Percentiles rank a stretch among this genome's conserved stretches.
phyloP scores from a whole-genome alignment of 805 yeast species.

The Barnettozyma siamensis region DNA sequence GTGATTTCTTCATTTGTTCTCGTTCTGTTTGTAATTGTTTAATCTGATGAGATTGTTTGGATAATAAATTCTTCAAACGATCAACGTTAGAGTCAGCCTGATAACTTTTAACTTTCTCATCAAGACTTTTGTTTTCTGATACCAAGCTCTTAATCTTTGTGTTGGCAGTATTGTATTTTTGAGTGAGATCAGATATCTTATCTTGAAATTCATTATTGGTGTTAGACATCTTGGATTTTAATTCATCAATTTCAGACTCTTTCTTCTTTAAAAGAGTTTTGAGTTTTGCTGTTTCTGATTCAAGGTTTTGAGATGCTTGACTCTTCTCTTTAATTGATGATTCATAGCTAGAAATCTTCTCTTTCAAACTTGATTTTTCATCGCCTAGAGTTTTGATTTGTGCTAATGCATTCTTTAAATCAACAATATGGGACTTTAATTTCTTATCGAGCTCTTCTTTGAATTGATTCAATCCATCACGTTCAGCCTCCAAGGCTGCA shows the following conservation, averaged over 20 bases:
- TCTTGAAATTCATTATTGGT: slow-evolving; percentile 31
- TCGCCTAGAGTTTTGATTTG: slow-evolving; percentile 18
- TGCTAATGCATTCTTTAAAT: slow-evolving; percentile 23
- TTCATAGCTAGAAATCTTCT: slow-evolving; percentile 19
- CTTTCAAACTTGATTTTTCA: slow-evolving; percentile 17
- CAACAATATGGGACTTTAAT: slow-evolving; percentile 20
- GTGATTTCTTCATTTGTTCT: slow-evolving; percentile 25
- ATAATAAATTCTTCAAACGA: slow-evolving; percentile 23
- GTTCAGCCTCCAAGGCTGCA: slow-evolving; percentile 20
- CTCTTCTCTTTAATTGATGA: slow-evolving; percentile 10
- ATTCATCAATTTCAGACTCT: slow-evolving; percentile 27
- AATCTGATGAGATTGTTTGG: slow-evolving; percentile 24
- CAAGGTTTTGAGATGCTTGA: slow-evolving; percentile 12
- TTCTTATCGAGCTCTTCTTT: slow-evolving; percentile 26
- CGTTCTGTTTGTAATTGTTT: slow-evolving; percentile 26
- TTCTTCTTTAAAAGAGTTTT: slow-evolving; percentile 27
- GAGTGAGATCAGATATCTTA: slow-evolving; percentile 29
- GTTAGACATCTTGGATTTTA: slow-evolving; percentile 26
- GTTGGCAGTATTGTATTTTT: slow-evolving; percentile 30
- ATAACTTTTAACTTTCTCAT: slow-evolving; percentile 32
- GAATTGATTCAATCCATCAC: slow-evolving; percentile 22
- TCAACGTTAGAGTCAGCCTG: slow-evolving; percentile 34
- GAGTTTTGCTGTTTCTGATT: slow-evolving; percentile 28
- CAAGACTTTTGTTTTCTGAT: slow-evolving; percentile 40
- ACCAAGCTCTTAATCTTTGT: slow-evolving; percentile 33